Base-by-base conservation (phyloP, 2,329 filamentous ascomycete genomes). In the Cladobotryum mycophilum region DNA sequence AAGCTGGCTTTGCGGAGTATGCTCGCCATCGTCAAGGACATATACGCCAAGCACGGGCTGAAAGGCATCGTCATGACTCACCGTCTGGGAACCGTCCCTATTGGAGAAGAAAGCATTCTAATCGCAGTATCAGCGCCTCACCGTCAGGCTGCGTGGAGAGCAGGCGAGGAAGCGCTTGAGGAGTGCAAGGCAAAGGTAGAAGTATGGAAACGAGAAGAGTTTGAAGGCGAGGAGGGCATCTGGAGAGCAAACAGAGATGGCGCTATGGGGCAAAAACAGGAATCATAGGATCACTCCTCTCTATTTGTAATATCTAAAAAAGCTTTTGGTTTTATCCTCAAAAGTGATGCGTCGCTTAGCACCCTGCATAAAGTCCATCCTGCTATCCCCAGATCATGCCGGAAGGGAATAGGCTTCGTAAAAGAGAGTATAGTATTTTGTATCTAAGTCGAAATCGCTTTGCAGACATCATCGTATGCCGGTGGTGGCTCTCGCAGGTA, bases 201-300 rank as follows among this genome's bases (percentile, higher is more conserved):
- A 73, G 85, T 99, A 40, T 96, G 92, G 92, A 96, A 96, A 72
- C 75, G 83, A 57, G 92, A 97, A 72, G 86, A 89, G 66, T 96
- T 96, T 74, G 82, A 79, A 42, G 85, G 80, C 1, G 85, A 83
- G 18, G 85, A 86, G 56, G 88, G 84, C 6, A 79, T 93, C 41
- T 96, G 91, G 91, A 84, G 89, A 70, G 89, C 88, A 54, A 96
- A 96, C 70, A 72, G 85, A 56, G 90, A 95, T 69, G 87, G 86
- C 9, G 73, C 75, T 53, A 68, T 71, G 44, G 85, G 82, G 6
- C 72, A 75, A 41, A 74, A 67, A 58, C 66, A 79, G 52, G 60
- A 65, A 38, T 55, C 47, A 37, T 57, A 56, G n/a, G 12, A 36
- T 34, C 15, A 5, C 5, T 38, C 6, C 36, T n/a, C 2, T 22